Percentiles rank a stretch among this genome's conserved stretches.
Conservation (phyloP, 2,329 filamentous ascomycete species). For the Colletotrichum costaricense region DNA sequence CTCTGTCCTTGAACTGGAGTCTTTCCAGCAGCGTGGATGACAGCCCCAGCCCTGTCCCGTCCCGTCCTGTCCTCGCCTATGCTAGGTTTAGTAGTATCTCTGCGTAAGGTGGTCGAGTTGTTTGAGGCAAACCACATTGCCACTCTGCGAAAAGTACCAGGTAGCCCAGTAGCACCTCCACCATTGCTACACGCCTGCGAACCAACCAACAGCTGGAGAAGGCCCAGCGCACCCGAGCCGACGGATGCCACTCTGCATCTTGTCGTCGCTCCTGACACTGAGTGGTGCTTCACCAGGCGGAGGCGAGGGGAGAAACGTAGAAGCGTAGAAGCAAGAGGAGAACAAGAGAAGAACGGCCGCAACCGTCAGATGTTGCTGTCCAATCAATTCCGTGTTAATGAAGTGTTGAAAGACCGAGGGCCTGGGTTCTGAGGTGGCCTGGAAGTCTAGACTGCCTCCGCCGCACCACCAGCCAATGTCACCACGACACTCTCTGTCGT, state of each 20-base stretch:
- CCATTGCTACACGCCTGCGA: conserved; percentile 25
- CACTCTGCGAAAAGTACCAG: too few relatives aligned
- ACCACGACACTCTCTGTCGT: neutral
- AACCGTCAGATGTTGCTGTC: neutral
- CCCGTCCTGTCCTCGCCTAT: neutral
- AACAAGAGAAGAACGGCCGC: neutral
- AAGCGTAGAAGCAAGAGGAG: neutral
- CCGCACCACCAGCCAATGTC: neutral
- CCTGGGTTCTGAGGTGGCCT: neutral
- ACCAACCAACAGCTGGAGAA: conserved; percentile 25
- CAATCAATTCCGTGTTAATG: neutral
- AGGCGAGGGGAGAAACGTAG: neutral
- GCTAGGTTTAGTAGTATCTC: conserved; percentile 2
- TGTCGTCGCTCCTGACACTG: conserved; percentile 25
- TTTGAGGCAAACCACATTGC: conserved; percentile 3
- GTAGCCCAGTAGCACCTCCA: conserved; percentile 18
- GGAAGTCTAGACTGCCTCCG: neutral
- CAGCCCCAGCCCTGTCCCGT: neutral
- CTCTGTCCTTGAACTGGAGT: neutral
- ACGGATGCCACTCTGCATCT: conserved; percentile 9
- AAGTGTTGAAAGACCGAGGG: neutral
- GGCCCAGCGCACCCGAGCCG: neutral
- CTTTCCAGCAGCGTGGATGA: neutral
- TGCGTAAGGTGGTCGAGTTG: neutral
- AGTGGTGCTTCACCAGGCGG: conserved; percentile 27